Evolutionary conservation across 2,329 filamentous ascomycete genomes (phyloP).

Genomic region (Penicillium verrucosum): DNA sequence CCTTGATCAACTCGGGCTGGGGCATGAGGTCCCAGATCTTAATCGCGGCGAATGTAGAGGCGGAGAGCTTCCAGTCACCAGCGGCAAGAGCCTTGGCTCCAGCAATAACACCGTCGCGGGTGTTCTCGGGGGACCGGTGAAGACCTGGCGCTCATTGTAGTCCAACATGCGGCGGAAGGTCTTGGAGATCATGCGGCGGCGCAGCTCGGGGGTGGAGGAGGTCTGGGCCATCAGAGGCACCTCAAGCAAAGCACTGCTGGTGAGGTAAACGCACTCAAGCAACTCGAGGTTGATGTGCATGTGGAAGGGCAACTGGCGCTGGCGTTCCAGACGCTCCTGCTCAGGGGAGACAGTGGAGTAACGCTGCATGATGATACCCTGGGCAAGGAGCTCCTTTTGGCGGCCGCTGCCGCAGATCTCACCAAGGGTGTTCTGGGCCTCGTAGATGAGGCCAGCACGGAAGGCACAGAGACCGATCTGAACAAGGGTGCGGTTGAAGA

Average conservation of each 20-base stretch:
- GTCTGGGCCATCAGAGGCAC: slow-evolving; percentile 96
- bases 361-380: slow-evolving; percentile 97
- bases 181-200: slow-evolving; percentile 98
- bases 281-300: slow-evolving; percentile 99
- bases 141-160: slow-evolving; percentile 99
- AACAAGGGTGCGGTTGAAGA: slow-evolving; percentile 96
- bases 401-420: slow-evolving; percentile 97
- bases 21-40: slow-evolving; percentile 99
- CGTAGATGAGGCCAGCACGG: slow-evolving; percentile 93
- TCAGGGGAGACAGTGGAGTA: slow-evolving; percentile 95
- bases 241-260: slow-evolving; percentile 98
- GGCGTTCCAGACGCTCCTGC: slow-evolving; percentile 94
- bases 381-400: slow-evolving; percentile 95
- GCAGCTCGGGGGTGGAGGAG: slow-evolving; percentile 92
- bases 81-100: slow-evolving; percentile 94
- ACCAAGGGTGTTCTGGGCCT: slow-evolving; percentile 94
- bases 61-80: slow-evolving; percentile 98
- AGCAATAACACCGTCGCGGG: slow-evolving; percentile 98
- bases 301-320: slow-evolving; percentile 97
- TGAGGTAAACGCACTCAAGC: slow-evolving; percentile 96
- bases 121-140: slow-evolving; percentile 99
- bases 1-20: slow-evolving; percentile 87
- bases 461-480: slow-evolving; percentile 98
- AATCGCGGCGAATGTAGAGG: slow-evolving; percentile 89
- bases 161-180: slow-evolving; percentile 98